Conservation (phyloP, 2,329 filamentous ascomycete species). For the Talaromyces sp. region DNA sequence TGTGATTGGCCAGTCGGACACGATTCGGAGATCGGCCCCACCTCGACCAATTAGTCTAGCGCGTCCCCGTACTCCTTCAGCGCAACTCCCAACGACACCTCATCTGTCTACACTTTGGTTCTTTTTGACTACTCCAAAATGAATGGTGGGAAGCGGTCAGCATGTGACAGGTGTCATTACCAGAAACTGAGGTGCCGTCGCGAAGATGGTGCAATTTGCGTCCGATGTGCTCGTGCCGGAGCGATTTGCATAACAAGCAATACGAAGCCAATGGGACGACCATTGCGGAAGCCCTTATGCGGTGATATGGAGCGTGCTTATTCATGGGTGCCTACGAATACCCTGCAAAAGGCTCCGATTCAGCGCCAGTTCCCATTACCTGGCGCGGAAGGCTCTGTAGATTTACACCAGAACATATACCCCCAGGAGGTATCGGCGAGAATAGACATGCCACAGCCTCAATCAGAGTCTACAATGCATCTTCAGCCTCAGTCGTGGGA, state of each 20-base stretch:
- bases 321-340: neutral
- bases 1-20: conserved; percentile 5
- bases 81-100: neutral
- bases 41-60: neutral
- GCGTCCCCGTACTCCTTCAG: neutral
- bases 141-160: neutral
- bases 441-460: neutral
- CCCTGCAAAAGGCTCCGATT: neutral
- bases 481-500: conserved; percentile 2
- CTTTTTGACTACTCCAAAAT: neutral
- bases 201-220: neutral
- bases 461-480: neutral
- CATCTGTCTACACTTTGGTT: neutral
- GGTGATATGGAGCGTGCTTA: neutral
- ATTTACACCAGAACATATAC: neutral
- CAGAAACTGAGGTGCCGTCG: conserved; percentile 11
- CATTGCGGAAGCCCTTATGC: neutral
- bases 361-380: neutral
- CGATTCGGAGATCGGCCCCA: conserved; percentile 4
- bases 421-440: neutral
- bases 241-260: conserved; percentile 4
- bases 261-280: conserved; percentile 6
- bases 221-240: conserved; percentile 7
- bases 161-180: conserved; percentile 7
- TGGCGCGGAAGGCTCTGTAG: neutral